Conservation (phyloP, 768 basidiomycete genomes). For the Trametes meyenii region DNA sequence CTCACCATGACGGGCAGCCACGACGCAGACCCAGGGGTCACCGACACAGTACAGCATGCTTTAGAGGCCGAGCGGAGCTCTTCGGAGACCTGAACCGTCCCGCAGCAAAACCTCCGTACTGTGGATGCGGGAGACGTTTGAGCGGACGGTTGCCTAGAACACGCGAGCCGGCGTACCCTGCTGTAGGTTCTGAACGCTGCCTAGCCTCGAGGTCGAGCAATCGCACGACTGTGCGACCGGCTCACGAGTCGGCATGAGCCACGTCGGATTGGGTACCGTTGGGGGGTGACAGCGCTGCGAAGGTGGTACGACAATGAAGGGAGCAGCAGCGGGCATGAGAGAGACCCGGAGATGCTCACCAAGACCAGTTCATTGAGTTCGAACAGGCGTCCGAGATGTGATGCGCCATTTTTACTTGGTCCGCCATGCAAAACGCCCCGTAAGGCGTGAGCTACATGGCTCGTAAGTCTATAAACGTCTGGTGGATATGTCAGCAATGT, state of each 20-base stretch:
- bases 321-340: neutral
- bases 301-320: slow-evolving; percentile 6
- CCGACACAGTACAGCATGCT: neutral
- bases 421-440: neutral
- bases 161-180: neutral
- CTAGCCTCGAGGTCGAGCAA: slow-evolving; percentile 10
- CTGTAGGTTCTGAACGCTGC: neutral
- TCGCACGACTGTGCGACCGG: slow-evolving; percentile 23
- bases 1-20: slow-evolving; percentile 9
- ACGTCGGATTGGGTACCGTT: slow-evolving; percentile 13
- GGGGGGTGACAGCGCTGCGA: neutral
- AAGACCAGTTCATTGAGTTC: neutral
- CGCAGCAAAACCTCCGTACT: neutral
- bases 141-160: neutral
- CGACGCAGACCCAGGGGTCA: neutral
- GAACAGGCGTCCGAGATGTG: neutral
- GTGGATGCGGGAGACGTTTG: neutral
- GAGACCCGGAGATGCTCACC: neutral
- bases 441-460: neutral
- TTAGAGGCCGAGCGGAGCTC: neutral
- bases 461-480: neutral
- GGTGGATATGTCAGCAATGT: slow-evolving; percentile 1
- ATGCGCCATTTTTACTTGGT: neutral
- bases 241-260: neutral
- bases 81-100: neutral